These are phyloP conservation scores for Mortierella polycephala DNA, from an alignment of 371 early-diverging fungal species.

Conservation along the genomic window DNA sequence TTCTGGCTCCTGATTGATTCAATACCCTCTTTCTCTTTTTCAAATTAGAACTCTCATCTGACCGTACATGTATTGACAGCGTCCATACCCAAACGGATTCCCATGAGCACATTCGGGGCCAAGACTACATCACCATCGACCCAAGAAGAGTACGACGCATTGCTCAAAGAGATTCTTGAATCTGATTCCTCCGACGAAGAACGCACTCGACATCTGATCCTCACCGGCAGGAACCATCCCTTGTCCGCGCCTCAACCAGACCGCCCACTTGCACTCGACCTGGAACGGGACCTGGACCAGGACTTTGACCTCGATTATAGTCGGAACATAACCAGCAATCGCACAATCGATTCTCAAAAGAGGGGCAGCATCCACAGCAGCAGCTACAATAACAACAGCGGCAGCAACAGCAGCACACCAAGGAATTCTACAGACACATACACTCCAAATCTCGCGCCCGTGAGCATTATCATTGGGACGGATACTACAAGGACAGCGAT, in stretches of 20 bases:
- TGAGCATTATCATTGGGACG: conserved; percentile 36
- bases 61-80: conserved; percentile 9
- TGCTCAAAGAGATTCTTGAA: conserved; percentile 70
- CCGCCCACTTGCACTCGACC: conserved; percentile 20
- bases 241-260: conserved; percentile 5
- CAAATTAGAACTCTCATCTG: too few species aligned
- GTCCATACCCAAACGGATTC: conserved; percentile 23
- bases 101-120: conserved; percentile 50
- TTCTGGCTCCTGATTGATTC: too few species aligned
- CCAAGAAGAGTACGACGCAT: conserved; percentile 65
- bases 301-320: conserved; percentile 10
- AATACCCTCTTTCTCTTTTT: too few species aligned
- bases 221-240: conserved; percentile 28
- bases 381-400: conserved; percentile 1
- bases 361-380: conserved; percentile 1
- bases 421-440: conserved; percentile 20
- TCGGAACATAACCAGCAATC: neutral
- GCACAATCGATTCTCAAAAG: neutral
- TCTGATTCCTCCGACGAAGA: conserved; percentile 57
- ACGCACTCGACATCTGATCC: conserved; percentile 26
- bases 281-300: conserved; percentile 40
- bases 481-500: conserved; percentile 10
- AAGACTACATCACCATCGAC: conserved; percentile 36
- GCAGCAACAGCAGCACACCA: conserved; percentile 30
- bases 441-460: conserved; percentile 3